Evolutionary conservation across 257 asterid species (phyloP).

Genomic region (Solanum sitiens): DNA sequence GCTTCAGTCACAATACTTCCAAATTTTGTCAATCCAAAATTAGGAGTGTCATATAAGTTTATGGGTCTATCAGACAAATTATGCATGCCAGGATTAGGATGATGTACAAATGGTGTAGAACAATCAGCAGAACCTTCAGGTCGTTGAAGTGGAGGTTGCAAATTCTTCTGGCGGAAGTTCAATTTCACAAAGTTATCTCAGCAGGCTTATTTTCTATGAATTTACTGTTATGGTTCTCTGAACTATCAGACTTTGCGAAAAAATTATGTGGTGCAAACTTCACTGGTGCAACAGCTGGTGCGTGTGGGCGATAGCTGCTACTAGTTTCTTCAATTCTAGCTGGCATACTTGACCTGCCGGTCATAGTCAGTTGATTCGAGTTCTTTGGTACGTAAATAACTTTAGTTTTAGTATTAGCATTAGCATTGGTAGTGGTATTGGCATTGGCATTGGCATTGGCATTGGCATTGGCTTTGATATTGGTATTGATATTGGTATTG

Average conservation of each 20-base stretch:
- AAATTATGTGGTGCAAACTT: slow-evolving; percentile 30
- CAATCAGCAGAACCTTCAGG: background rate
- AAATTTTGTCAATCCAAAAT: background rate
- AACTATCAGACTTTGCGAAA: background rate
- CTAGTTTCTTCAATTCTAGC: slow-evolving; percentile 3
- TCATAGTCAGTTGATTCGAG: slow-evolving; percentile 3
- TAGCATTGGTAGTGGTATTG: background rate
- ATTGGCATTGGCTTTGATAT: background rate
- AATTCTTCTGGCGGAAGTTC: background rate
- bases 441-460: background rate
- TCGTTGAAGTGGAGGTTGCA: background rate
- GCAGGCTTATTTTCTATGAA: slow-evolving; percentile 3
- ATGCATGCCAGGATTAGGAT: slow-evolving; percentile 1
- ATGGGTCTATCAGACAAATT: background rate
- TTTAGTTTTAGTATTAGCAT: background rate
- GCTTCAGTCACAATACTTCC: background rate
- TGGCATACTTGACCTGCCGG: slow-evolving; percentile 11
- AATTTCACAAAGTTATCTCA: background rate
- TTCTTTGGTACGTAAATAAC: background rate
- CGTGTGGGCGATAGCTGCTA: background rate
- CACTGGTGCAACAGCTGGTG: slow-evolving; percentile 14
- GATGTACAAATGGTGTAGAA: background rate
- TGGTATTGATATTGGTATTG: background rate
- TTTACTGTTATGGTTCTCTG: slow-evolving; percentile 6
- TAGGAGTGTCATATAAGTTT: background rate